These are phyloP conservation scores for Spirogloea muscicola DNA, from an alignment of 139 green algal genomes.

Conservation along the genomic window DNA sequence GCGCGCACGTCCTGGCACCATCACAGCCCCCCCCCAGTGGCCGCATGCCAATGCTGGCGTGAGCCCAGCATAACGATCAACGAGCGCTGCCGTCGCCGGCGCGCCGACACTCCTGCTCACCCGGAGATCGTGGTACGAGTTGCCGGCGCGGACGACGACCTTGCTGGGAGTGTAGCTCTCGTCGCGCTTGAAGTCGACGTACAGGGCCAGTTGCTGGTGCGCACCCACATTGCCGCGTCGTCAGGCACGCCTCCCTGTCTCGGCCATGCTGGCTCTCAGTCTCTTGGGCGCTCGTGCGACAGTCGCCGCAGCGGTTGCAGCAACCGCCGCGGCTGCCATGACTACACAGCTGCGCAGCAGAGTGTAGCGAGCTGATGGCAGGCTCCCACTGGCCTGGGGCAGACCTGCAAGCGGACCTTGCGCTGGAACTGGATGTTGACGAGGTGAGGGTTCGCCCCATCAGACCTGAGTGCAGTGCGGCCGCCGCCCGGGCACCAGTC, in stretches of 20 bases:
- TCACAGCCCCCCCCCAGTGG: not conserved
- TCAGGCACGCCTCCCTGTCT: too few relatives aligned
- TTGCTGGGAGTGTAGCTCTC: conserved; percentile 94
- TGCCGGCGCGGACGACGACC: conserved; percentile 78
- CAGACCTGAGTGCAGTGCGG: conserved; percentile 45
- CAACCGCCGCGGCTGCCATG: too few relatives aligned
- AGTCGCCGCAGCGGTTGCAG: too few relatives aligned
- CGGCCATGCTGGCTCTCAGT: too few relatives aligned
- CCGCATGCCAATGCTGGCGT: not conserved
- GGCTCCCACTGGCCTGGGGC: too few relatives aligned
- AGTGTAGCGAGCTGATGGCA: too few relatives aligned
- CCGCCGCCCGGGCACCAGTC: too few relatives aligned
- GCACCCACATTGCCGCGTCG: too few relatives aligned
- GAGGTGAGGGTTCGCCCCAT: conserved; percentile 79
- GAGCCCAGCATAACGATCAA: not conserved
- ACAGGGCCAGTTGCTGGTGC: conserved; percentile 72
- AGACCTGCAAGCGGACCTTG: conserved; percentile 63
- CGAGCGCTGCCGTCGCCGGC: not conserved
- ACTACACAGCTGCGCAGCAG: too few relatives aligned
- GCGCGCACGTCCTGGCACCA: conserved; percentile 73
- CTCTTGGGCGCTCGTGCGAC: too few relatives aligned
- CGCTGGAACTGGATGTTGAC: conserved; percentile 89
- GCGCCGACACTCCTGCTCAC: conserved; percentile 18
- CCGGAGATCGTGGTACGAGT: conserved; percentile 63
- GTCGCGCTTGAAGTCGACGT: conserved; percentile 86